phyloP scores from a whole-genome alignment of 495 filamentous ascomycete species.

The Hypoxylon perforatum region DNA sequence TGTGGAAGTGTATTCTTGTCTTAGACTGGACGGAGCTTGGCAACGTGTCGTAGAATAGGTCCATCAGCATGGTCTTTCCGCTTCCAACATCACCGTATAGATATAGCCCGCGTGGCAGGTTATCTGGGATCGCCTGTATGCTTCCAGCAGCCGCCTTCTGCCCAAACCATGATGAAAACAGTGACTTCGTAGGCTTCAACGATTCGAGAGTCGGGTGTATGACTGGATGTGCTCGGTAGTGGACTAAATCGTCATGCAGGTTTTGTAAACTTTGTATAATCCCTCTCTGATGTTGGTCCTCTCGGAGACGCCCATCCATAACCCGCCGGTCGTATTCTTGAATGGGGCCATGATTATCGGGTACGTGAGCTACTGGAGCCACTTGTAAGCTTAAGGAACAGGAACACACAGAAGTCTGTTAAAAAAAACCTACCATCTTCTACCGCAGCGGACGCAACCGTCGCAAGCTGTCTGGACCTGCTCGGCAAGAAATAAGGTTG shows the following conservation, averaged over 20 bases:
- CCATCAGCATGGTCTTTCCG: conserved; percentile 99
- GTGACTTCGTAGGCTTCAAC: conserved; percentile 70
- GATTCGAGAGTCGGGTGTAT: conserved; percentile 81
- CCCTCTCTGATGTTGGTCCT: conserved; percentile 91
- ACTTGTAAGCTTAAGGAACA: conserved; percentile 17
- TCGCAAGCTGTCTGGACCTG: conserved; percentile 44
- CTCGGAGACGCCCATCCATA: conserved; percentile 72
- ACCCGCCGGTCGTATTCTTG: conserved; percentile 89
- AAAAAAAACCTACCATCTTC: conserved; percentile 44
- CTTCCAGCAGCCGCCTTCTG: conserved; percentile 46
- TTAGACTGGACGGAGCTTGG: conserved; percentile 82
- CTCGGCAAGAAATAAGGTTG: conserved; percentile 32
- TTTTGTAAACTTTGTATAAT: conserved; percentile 91
- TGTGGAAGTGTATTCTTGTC: conserved; percentile 98
- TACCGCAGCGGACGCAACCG: conserved; percentile 44
- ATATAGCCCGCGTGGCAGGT: conserved; percentile 89
- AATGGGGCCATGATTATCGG: conserved; percentile 71
- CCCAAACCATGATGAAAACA: conserved; percentile 77
- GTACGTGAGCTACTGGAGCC: conserved; percentile 27
- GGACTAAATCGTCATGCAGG: conserved; percentile 82
- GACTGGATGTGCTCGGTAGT: conserved; percentile 77
- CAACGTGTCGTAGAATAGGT: conserved; percentile 95
- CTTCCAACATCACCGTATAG: conserved; percentile 97
- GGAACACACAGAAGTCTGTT: not conserved
- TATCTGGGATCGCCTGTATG: conserved; percentile 68